Evolutionary conservation across 257 asterid genomes (phyloP), one percentile per base, ranked within the genome.

Genomic region (Oldenlandia corymbosa): DNA sequence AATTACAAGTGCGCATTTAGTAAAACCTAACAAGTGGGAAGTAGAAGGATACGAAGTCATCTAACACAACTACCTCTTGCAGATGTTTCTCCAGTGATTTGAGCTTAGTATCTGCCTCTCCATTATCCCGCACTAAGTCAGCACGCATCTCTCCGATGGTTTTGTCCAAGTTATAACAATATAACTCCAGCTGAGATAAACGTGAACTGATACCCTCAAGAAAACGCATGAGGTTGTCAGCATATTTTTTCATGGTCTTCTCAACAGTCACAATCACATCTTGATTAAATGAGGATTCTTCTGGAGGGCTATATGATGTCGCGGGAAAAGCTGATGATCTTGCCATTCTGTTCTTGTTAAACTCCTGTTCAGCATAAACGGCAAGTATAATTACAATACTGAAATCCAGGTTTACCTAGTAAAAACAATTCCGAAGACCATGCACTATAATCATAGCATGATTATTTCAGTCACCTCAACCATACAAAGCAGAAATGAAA

Each of bases 191-290:
- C 67, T 92, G 97, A 2, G 99, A 92, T 77, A 92, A 32, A 9
- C 99, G 87, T 23, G 99, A 92, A 69, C 99, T 92, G 60, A 92
- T 81, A 60, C 97, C 97, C 80, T 89, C 99, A 27, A 92, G 91
- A 69, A 92, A 92, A 39, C 95, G 94, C 96, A 92, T 76, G 79
- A 92, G 68, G 72, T 90, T 87, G 82, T 89, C 97, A 0, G 95
- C 63, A 75, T 92, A 68, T 80, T 92, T 89, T 83, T 89, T 89
- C 95, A 89, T 75, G 68, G 83, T 79, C 78, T 61, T 78, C 65
- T 92, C 97, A 43, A 92, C 88, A 60, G 85, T 69, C 21, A 77
- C 63, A 50, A 81, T 68, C 75, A 89, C 83, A 62, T 81, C 92
- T 76, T 87, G 96, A 68, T 83, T 82, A 60, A 71, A 80, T 20